Evolutionary conservation across 208 protist species (phyloP), one percentile per base, ranked within the genome.

Genomic region (Acanthamoeba pearcei): DNA sequence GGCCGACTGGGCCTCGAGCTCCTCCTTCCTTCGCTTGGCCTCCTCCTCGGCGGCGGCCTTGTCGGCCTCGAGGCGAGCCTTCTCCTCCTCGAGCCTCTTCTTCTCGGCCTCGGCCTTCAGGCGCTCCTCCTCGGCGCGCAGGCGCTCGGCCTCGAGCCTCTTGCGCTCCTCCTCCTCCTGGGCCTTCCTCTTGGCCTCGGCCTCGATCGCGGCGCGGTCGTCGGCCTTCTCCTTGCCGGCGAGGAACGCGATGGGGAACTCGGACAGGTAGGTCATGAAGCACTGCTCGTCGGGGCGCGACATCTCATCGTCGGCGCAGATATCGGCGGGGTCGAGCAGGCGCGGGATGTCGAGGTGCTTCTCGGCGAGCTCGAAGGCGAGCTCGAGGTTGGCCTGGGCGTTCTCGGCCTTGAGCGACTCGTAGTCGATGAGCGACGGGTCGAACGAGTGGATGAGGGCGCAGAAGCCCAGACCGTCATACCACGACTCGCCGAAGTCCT

Each of bases 221-320:
- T 90, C 82, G 57, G 82, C 82, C 82, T 90, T 90, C 82, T 90
- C 82, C 55, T 68, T 68, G 49, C 57, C 55, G 6, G 82, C 49
- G n/a, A 90, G 82, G 82, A 98, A 98, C 29, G 83, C 57, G 64
- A 97, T 80, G 96, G 96, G 97, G 94, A 95, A 96, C 66, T 90
- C 38, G 19, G 96, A 90, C 3, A 98, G 95, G 91, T 98, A 98
- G n/a, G 97, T 98, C 96, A 98, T 98, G 53, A 98, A 95, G 29
- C 97, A 98, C 27, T 94, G 60, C 80, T 98, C 96, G 78, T 98
- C 97, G 86, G 96, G 97, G 32, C 86, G 72, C 24, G 72, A 51
- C 10, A 96, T 89, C 70, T 97, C 95, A 66, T 90, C 82, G 55
- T 90, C 82, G 29, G 82, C 82, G 10, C 97, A 62, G 49, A 97